Base-by-base conservation (phyloP, 2,329 filamentous ascomycete genomes). In the Nemania sp. region DNA sequence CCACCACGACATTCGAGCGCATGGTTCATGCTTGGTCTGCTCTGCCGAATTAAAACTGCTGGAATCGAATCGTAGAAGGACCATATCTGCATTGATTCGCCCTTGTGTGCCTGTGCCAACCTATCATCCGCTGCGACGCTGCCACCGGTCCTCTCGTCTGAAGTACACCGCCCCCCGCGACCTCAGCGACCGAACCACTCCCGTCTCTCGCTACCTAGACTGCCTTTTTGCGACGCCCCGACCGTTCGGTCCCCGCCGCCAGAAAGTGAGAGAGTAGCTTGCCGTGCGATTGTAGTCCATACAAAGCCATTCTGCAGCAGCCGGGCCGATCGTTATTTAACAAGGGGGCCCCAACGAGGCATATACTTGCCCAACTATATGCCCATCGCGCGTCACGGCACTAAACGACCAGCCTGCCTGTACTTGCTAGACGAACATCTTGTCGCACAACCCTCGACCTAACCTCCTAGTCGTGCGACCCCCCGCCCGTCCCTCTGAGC, bases 391-490 rank as follows among this genome's bases (percentile, higher is more conserved):
- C 65, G 26, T 56, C 64, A 60, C 61, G 47, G 51, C 47, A 62
- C 26, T 26, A 49, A 20, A 51, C 27, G 32, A 51, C 26, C 22
- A 38, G 56, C 15, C 41, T 20, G 41, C 18, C 13, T 38, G 18
- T 24, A 41, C 47, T 29, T 43, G 18, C 32, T 59, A 32, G 59
- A 32, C 43, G n/a, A 62, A 11, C 32, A 32, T 47, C 41, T 22
- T 11, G 63, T 71, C 38, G 53, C 64, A 69, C 66, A 61, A 41
- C 66, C 51, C 67, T 52, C 47, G 4, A 32, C 29, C 29, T 53
- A 10, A n/a, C 35, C 27, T 54, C 49, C n/a, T 62, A 26, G 29
- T 59, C 49, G 63, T 64, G 61, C 63, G 61, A 64, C 57, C 62
- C 64, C 55, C 57, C 57, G 61, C 57, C 63, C 49, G 27, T 54